These are phyloP conservation scores for Marasmius tenuissimus DNA, from an alignment of 1,284 basidiomycete genomes.

Conservation along the genomic window DNA sequence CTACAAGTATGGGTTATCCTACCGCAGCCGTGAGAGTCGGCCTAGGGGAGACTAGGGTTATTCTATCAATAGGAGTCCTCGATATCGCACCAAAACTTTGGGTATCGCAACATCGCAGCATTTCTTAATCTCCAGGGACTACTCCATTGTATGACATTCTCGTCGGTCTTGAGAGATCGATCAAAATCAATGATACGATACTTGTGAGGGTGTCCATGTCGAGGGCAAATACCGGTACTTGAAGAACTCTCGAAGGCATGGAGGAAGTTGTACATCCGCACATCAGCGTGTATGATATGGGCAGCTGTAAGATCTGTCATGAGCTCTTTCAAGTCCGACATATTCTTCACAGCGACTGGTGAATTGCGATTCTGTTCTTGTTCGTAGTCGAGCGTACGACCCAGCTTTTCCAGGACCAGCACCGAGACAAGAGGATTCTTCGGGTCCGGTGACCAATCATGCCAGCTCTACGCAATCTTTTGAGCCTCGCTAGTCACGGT, in stretches of 20 bases:
- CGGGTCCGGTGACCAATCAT: background rate
- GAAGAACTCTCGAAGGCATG: background rate
- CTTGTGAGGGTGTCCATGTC: background rate
- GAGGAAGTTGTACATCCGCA: background rate
- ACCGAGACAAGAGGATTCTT: background rate
- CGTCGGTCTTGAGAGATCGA: background rate
- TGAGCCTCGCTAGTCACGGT: background rate
- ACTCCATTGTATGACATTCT: background rate
- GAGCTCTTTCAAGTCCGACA: background rate
- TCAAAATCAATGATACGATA: background rate
- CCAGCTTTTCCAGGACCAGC: background rate
- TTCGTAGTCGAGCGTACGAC: background rate
- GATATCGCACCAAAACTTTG: background rate
- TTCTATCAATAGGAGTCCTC: background rate
- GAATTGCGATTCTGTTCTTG: background rate
- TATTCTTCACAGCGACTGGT: background rate
- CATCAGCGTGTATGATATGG: background rate
- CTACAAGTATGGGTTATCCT: no score
- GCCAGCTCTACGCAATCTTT: background rate
- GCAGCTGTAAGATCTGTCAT: background rate
- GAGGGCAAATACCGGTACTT: background rate
- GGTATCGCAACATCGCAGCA: background rate
- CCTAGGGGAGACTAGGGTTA: background rate
- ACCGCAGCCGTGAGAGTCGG: background rate
- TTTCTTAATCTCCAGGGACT: background rate